Evolutionary conservation across 225 moss, liverwort and hornwort genomes (phyloP).

Genomic region (Polytrichum commune): DNA sequence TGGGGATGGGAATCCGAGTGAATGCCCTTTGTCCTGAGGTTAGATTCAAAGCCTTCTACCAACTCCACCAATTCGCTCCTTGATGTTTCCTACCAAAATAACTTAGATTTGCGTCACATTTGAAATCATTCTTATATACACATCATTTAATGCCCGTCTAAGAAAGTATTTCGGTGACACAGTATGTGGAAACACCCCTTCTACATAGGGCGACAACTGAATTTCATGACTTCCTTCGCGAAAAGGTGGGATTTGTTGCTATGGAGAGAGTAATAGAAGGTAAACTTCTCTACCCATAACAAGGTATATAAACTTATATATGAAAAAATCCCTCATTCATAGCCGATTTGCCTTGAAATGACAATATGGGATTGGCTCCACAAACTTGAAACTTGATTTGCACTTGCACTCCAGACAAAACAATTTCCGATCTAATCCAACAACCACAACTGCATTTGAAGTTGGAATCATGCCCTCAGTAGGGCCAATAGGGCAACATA

Average conservation of each 20-base stretch:
- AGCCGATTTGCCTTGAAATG: too few species aligned
- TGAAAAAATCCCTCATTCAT: too few species aligned
- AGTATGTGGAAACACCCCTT: slow-evolving; percentile 65
- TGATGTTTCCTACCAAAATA: not conserved
- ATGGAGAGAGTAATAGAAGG: slow-evolving; percentile 68
- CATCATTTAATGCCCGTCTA: not conserved
- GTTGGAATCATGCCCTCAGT: not conserved
- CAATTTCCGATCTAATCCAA: too few species aligned
- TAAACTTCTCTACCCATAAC: slow-evolving; percentile 7
- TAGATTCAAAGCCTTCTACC: not conserved
- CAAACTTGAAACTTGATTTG: too few species aligned
- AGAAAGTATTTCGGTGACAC: slow-evolving; percentile 15
- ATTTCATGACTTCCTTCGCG: slow-evolving; percentile 1
- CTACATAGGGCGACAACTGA: slow-evolving; percentile 8
- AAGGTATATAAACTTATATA: too few species aligned
- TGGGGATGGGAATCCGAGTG: slow-evolving; percentile 72
- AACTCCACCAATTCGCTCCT: not conserved
- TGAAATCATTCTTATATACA: not conserved
- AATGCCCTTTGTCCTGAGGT: slow-evolving; percentile 95
- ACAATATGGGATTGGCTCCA: not conserved
- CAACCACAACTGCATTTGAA: not conserved
- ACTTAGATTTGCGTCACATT: not conserved
- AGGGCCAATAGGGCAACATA: too few species aligned
- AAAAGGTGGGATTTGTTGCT: slow-evolving; percentile 37
- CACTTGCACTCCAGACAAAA: not conserved